Conservation (phyloP, 371 early-diverging fungal species). For the Batrachochytrium dendrobatidis region DNA sequence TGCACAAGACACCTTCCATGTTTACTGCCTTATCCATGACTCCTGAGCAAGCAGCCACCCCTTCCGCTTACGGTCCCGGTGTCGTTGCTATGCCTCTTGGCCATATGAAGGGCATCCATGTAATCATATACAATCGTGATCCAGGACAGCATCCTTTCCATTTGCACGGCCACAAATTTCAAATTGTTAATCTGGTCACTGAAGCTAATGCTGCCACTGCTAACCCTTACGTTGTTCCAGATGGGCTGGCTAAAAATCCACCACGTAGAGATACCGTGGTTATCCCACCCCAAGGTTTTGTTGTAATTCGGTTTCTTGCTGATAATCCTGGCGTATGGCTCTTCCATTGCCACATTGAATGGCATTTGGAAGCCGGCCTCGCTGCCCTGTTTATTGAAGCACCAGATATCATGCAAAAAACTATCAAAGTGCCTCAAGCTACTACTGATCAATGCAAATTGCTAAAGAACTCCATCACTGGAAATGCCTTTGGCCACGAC, state of each 20-base stretch:
- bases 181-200: conserved; percentile 50
- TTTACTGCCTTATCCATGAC: conserved; percentile 60
- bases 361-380: conserved; percentile 56
- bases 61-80: conserved; percentile 61
- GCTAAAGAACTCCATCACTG: conserved; percentile 46
- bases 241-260: conserved; percentile 38
- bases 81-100: conserved; percentile 43
- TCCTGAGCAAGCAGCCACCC: conserved; percentile 34
- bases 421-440: conserved; percentile 34
- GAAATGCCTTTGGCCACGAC: conserved; percentile 63
- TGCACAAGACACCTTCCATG: conserved; percentile 56
- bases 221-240: not conserved
- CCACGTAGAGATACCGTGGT: conserved; percentile 58
- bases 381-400: conserved; percentile 57
- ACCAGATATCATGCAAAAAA: conserved; percentile 43
- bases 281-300: conserved; percentile 50
- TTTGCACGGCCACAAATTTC: conserved; percentile 76
- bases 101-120: conserved; percentile 20
- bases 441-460: conserved; percentile 48
- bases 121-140: not conserved
- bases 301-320: conserved; percentile 60
- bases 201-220: conserved; percentile 23
- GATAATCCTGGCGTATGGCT: conserved; percentile 75
- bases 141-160: conserved; percentile 39
- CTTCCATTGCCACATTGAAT: conserved; percentile 77